A percentile compares a stretch with the other conserved stretches of the same genome.
phyloP scores from a whole-genome alignment of 1,284 basidiomycete species.

The Heimioporus punctisporus region DNA sequence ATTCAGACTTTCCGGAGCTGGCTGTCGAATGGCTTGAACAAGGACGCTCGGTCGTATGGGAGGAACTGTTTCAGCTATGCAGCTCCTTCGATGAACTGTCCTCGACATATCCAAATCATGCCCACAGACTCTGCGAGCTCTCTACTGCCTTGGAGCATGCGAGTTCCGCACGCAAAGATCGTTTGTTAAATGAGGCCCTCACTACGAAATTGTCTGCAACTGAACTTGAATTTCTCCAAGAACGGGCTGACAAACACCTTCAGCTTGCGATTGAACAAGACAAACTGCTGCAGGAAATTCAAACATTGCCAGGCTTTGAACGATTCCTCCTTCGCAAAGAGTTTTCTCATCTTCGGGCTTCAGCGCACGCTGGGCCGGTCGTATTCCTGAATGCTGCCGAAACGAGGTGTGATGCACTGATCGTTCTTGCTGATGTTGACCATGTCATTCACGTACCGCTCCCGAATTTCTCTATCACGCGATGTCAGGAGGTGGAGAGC shows the following conservation, averaged over 20 bases:
- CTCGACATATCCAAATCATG: neutral
- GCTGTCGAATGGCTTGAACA: neutral
- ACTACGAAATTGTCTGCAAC: too few species aligned
- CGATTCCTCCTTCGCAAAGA: neutral
- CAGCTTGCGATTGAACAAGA: constrained; percentile 4
- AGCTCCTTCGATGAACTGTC: neutral
- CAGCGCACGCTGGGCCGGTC: constrained; percentile 1
- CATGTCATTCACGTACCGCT: neutral
- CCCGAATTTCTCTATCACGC: neutral
- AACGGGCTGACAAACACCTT: neutral
- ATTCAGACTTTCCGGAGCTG: neutral
- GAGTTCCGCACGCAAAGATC: neutral
- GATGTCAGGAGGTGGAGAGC: neutral
- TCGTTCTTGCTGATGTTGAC: neutral
- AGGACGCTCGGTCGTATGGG: neutral
- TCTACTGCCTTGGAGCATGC: neutral
- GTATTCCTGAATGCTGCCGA: neutral
- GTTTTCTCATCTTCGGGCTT: neutral
- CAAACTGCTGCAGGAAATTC: neutral
- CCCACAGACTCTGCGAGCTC: neutral
- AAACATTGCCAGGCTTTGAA: neutral
- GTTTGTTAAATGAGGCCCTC: too few species aligned
- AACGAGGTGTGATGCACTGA: constrained; percentile 1
- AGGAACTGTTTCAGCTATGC: neutral
- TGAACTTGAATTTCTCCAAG: neutral